Percentiles rank a stretch among this genome's conserved stretches.
Conservation (phyloP, 768 basidiomycete genomes). For the Russula sp. region DNA sequence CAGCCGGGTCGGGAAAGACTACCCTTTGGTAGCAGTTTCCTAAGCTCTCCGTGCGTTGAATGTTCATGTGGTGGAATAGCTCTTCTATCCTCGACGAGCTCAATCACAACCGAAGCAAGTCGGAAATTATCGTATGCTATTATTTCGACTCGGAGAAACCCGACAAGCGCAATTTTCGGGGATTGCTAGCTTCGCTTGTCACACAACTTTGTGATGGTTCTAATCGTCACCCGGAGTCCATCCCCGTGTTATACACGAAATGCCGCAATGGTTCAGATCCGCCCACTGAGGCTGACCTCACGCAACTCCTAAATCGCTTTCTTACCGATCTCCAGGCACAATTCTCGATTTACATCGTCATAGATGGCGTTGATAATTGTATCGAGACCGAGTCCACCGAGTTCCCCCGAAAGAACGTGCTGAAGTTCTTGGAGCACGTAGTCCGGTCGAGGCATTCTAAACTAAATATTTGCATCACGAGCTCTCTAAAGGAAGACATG, state of each 20-base stretch:
- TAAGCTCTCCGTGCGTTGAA: too few relatives aligned
- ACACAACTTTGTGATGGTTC: background rate
- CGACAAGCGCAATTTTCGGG: background rate
- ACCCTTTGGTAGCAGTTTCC: constrained; percentile 5
- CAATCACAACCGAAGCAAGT: background rate
- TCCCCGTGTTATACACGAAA: background rate
- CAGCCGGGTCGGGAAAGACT: constrained; percentile 12
- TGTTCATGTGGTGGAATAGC: background rate
- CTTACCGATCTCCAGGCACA: background rate
- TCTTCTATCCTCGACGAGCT: constrained; percentile 8
- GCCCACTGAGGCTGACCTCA: too few relatives aligned
- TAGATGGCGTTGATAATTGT: constrained; percentile 3
- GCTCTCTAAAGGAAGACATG: background rate
- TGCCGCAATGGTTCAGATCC: too few relatives aligned
- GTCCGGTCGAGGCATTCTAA: background rate
- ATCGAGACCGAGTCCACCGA: background rate
- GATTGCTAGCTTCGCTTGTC: background rate
- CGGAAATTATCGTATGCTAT: background rate
- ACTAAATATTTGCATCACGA: background rate
- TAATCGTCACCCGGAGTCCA: background rate
- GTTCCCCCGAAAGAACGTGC: background rate
- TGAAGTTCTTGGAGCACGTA: background rate
- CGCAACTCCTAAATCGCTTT: background rate
- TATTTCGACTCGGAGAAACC: background rate
- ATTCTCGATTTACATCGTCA: background rate